A percentile compares a stretch with the other conserved stretches of the same genome.
Conservation (phyloP, 352 stramenopile species). For the Aphanomyces invadans region DNA sequence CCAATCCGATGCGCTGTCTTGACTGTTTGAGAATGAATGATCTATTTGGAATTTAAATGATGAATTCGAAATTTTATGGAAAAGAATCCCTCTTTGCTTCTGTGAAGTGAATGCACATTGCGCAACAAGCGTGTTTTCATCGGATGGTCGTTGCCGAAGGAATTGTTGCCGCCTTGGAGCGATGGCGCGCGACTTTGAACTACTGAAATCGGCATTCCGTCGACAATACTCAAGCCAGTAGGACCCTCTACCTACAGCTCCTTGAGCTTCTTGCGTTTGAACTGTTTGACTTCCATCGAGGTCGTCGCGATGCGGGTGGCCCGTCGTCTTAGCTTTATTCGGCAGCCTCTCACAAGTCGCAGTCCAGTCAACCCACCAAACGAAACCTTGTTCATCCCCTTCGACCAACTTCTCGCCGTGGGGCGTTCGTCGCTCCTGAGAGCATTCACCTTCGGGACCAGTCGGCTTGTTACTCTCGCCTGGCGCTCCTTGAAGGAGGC, state of each 20-base stretch:
- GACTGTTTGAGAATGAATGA: background rate
- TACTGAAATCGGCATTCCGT: background rate
- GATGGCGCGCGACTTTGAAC: too few species aligned
- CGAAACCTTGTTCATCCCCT: background rate
- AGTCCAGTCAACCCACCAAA: background rate
- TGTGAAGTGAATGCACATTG: too few species aligned
- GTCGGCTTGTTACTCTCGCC: background rate
- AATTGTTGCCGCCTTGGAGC: too few species aligned
- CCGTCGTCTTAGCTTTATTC: background rate
- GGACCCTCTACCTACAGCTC: background rate
- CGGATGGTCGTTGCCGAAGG: background rate
- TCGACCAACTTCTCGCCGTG: constrained; percentile 1
- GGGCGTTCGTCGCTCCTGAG: background rate
- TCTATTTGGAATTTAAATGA: too few species aligned
- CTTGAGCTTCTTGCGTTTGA: background rate
- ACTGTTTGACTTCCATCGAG: background rate
- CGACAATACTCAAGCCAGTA: background rate
- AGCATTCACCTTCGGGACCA: background rate
- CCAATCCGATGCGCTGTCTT: background rate
- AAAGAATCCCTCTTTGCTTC: too few species aligned
- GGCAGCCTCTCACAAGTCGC: background rate
- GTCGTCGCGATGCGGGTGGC: background rate
- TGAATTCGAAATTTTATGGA: too few species aligned
- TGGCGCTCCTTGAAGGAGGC: constrained; percentile 56
- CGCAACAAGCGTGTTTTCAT: too few species aligned